These are phyloP conservation scores for Candida insectorum DNA, from an alignment of 805 yeast genomes.

Conservation along the genomic window DNA sequence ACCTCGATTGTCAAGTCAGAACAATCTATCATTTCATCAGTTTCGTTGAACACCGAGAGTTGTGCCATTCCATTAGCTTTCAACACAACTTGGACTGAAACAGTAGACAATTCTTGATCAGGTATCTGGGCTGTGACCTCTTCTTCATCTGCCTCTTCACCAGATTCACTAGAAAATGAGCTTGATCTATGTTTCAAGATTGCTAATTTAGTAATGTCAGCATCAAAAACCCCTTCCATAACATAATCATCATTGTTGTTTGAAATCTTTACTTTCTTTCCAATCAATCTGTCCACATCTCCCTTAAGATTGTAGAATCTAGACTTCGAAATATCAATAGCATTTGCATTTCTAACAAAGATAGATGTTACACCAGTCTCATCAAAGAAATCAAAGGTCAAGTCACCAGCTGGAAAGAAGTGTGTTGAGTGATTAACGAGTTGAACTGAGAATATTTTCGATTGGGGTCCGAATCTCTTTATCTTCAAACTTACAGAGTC, in stretches of 20 bases:
- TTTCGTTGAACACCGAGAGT: constrained; percentile 26
- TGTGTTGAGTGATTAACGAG: constrained; percentile 21
- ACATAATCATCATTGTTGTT: constrained; percentile 13
- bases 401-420: constrained; percentile 24
- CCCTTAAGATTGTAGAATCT: constrained; percentile 25
- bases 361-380: constrained; percentile 12
- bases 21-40: constrained; percentile 24
- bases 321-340: constrained; percentile 21
- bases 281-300: constrained; percentile 13
- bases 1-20: constrained; percentile 27
- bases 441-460: constrained; percentile 20
- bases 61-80: constrained; percentile 31
- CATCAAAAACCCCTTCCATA: constrained; percentile 9
- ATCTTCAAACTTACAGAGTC: too few relatives aligned
- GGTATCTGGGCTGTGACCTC: neutral
- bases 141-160: neutral
- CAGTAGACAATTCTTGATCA: neutral
- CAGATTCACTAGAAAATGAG: too few relatives aligned
- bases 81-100: constrained; percentile 23
- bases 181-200: neutral
- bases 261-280: constrained; percentile 18
- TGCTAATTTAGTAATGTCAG: constrained; percentile 3
- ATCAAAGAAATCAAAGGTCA: constrained; percentile 25
- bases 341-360: constrained; percentile 21
- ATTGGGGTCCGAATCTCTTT: constrained; percentile 15